Evolutionary conservation across 306 rosid genomes (phyloP).

Genomic region (Trifolium repens): DNA sequence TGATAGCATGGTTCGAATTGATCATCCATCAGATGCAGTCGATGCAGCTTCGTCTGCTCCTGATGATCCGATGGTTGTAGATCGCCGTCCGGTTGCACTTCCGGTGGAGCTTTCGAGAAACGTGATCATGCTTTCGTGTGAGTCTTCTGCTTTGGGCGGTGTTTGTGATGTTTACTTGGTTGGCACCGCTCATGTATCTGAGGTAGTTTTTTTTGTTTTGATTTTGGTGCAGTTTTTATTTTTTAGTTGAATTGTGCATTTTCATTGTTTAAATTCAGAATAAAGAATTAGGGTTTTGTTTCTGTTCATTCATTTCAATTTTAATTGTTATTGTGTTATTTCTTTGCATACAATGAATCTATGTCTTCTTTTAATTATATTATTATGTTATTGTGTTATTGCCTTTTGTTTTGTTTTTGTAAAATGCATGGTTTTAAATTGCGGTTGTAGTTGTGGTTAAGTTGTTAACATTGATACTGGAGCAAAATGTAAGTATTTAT

Average conservation of each 20-base stretch:
- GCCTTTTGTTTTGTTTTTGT: neutral
- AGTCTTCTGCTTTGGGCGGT: slow-evolving; percentile 65
- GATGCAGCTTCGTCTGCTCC: slow-evolving; percentile 19
- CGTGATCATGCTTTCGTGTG: slow-evolving; percentile 73
- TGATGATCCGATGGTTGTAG: slow-evolving; percentile 41
- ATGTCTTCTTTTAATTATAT: slow-evolving; percentile 1
- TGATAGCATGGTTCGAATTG: slow-evolving; percentile 77
- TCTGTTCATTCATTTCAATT: slow-evolving; percentile 9
- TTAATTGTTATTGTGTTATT: slow-evolving; percentile 16
- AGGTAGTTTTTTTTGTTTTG: slow-evolving; percentile 51
- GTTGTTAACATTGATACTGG: neutral
- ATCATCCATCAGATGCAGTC: slow-evolving; percentile 47
- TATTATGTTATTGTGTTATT: neutral
- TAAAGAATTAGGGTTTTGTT: slow-evolving; percentile 1
- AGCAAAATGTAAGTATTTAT: neutral
- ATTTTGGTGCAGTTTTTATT: neutral
- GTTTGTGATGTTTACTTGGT: slow-evolving; percentile 83
- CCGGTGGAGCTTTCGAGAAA: slow-evolving; percentile 78
- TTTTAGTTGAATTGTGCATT: slow-evolving; percentile 29
- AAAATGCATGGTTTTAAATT: neutral
- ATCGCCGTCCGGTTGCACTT: slow-evolving; percentile 50
- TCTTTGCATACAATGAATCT: slow-evolving; percentile 10
- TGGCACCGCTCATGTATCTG: slow-evolving; percentile 93
- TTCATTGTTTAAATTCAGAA: slow-evolving; percentile 25
- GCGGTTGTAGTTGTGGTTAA: neutral